phyloP scores from a whole-genome alignment of 352 stramenopile genomes.

The Pythium vanterpoolii region DNA sequence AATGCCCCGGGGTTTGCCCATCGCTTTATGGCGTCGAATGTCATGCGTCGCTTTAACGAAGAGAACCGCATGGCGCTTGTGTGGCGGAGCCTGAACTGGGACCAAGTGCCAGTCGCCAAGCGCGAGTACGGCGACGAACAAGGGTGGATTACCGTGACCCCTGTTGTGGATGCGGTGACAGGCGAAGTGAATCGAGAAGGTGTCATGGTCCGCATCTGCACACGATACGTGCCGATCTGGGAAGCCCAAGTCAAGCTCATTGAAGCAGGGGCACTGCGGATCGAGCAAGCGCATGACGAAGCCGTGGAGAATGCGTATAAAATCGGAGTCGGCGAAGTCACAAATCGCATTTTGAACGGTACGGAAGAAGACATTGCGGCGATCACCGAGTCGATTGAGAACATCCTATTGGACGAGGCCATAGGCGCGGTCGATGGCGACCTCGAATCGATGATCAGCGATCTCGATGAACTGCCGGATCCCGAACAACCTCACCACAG shows the following conservation, averaged over 20 bases:
- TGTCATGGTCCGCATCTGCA: conserved; percentile 4
- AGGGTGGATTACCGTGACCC: conserved; percentile 7
- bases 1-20: background rate
- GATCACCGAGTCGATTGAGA: conserved; percentile 22
- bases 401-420: conserved; percentile 18
- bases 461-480: background rate
- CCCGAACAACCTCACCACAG: background rate
- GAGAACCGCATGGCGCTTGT: conserved; percentile 7
- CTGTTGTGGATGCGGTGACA: background rate
- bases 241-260: conserved; percentile 4
- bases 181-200: background rate
- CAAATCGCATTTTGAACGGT: conserved; percentile 5
- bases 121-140: conserved; percentile 8
- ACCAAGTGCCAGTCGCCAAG: background rate
- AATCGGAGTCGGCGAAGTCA: conserved; percentile 7
- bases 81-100: conserved; percentile 7
- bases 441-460: conserved; percentile 6
- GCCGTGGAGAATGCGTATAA: background rate
- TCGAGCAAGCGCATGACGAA: background rate
- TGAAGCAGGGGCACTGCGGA: background rate
- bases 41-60: conserved; percentile 12
- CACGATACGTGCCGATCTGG: conserved; percentile 10
- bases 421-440: conserved; percentile 9
- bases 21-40: background rate
- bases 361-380: conserved; percentile 13